Base-by-base conservation (phyloP, 805 yeast species). In the Yarrowia sp. region DNA sequence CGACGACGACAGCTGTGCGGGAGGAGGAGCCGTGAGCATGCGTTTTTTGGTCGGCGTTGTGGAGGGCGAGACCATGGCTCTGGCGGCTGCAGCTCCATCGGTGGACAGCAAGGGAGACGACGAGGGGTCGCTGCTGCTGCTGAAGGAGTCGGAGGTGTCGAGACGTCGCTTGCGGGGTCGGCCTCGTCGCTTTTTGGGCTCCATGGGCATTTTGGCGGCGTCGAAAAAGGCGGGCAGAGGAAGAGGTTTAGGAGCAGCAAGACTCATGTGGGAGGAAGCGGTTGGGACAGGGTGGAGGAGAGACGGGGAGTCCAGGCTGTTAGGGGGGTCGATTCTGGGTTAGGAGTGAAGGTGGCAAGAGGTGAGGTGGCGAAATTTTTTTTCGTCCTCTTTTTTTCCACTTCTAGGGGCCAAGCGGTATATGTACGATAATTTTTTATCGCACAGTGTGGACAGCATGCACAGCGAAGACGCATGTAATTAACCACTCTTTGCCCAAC, bases 201-300 rank as follows among this genome's bases (percentile, higher is more conserved):
- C 60, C 8, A 28, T 8, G 13, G 61, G 47, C 61, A 32, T 39
- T 28, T 41, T 39, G 36, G 61, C 33, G 15, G 36, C 15, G 45
- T 55, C 47, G 41, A 28, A 32, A 11, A 41, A 41, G 61, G 42
- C 28, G 9, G 61, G 61, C 31, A 39, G 61, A 31, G 61, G 36
- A 3, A 55, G 61, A 41, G 61, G 61, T 55, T 28, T 55, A 38
- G 61, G 61, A 55, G 61, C 61, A 55, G 61, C 61, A 31, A 55
- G 61, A 55, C 61, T 55, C 61, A 55, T 55, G 15, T 28, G 36
- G 13, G 32, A 17, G 39, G 9, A 33, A 7, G 48, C 10, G 18
- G 22, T 18, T 18, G 39, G 42, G 42, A 35, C 35, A 44, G 32
- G 35, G 50, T 41, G 18, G 42, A 35, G 57, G 39, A 11, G 28